These are phyloP conservation scores for Penicillium rolfsii DNA, from an alignment of 2,329 filamentous ascomycete species.

Conservation along the genomic window DNA sequence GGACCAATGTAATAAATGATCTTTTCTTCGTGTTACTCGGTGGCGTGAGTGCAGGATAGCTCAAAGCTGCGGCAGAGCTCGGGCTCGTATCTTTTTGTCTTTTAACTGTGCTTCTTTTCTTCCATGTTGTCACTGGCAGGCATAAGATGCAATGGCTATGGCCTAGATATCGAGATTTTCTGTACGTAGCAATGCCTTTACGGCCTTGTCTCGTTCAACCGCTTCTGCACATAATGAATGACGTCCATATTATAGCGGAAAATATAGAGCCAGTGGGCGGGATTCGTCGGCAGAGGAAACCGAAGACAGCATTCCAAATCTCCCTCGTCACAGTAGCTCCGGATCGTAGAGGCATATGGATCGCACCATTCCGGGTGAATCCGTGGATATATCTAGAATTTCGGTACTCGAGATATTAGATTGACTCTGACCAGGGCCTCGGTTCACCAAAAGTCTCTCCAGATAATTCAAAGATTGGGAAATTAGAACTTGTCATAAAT, in stretches of 20 bases:
- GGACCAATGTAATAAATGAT: not conserved
- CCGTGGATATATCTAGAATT: constrained; percentile 21
- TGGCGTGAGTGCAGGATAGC: not conserved
- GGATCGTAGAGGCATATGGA: constrained; percentile 12
- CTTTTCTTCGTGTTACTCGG: not conserved
- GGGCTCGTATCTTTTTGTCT: not conserved
- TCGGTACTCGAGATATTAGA: not conserved
- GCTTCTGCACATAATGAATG: constrained; percentile 18
- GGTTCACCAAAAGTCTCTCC: not conserved
- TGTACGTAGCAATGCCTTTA: not conserved
- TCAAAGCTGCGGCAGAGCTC: not conserved
- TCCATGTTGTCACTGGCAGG: not conserved
- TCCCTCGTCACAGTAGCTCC: constrained; percentile 20
- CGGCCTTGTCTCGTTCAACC: constrained; percentile 10
- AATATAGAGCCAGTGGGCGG: constrained; percentile 19
- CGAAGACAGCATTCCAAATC: constrained; percentile 18
- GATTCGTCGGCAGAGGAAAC: not conserved
- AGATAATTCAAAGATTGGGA: not conserved
- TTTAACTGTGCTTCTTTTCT: not conserved
- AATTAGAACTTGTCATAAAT: not conserved
- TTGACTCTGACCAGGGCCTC: not conserved
- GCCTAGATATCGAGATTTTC: not conserved
- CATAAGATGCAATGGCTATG: not conserved
- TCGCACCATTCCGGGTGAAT: constrained; percentile 23
- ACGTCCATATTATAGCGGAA: constrained; percentile 24